phyloP scores from a whole-genome alignment of 2,329 filamentous ascomycete species.

The Stromatinia cepivora region DNA sequence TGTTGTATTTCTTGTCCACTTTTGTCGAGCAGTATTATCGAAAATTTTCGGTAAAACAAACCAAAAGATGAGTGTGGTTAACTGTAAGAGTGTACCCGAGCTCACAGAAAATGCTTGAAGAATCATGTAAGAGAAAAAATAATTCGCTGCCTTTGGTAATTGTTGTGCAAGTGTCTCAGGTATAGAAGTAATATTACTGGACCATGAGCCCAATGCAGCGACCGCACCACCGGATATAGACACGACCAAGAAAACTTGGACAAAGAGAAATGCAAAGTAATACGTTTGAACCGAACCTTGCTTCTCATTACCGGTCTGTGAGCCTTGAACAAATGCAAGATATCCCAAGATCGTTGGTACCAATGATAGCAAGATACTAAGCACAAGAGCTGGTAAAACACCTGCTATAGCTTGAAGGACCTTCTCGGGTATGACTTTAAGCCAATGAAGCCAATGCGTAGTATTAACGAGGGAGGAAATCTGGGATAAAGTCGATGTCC shows the following conservation, averaged over 20 bases:
- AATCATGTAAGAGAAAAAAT: conserved; percentile 99
- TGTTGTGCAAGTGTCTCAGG: conserved; percentile 73
- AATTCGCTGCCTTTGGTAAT: conserved; percentile 84
- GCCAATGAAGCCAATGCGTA: conserved; percentile 69
- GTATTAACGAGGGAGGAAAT: conserved; percentile 66
- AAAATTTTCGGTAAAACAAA: conserved; percentile 77
- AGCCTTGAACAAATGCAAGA: conserved; percentile 72
- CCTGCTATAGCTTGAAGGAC: conserved; percentile 70
- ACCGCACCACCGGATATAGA: conserved; percentile 78
- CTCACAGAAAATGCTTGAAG: conserved; percentile 90
- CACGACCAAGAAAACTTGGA: conserved; percentile 92
- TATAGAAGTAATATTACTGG: conserved; percentile 58
- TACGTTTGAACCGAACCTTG: conserved; percentile 85
- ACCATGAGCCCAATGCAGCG: conserved; percentile 55
- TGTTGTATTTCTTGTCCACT: conserved; percentile 81
- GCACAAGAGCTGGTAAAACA: conserved; percentile 76
- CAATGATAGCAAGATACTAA: conserved; percentile 76
- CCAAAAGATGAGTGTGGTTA: conserved; percentile 76
- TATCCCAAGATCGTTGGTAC: conserved; percentile 77
- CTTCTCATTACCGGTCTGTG: conserved; percentile 77
- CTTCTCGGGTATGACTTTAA: conserved; percentile 65
- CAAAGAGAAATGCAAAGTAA: conserved; percentile 92
- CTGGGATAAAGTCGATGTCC: conserved; percentile 80
- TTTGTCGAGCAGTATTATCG: conserved; percentile 78
- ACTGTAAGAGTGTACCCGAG: conserved; percentile 82